phyloP scores from a whole-genome alignment of 2,329 filamentous ascomycete species.

The Diplodia corticola region DNA sequence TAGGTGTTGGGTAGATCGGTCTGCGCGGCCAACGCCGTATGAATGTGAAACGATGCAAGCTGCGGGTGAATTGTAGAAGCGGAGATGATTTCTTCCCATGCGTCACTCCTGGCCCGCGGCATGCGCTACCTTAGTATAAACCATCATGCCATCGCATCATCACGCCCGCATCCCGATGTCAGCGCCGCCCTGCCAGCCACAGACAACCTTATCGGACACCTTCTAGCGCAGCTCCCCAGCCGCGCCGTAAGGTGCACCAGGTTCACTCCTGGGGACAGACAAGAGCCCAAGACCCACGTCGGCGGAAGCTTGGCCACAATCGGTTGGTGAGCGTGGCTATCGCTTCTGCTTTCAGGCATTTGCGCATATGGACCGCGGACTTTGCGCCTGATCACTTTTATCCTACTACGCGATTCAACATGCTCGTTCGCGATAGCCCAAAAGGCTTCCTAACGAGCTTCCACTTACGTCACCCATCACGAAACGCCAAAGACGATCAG shows the following conservation, averaged over 20 bases:
- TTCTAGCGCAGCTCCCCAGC: background rate
- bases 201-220: constrained; percentile 4
- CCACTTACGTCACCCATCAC: constrained; percentile 17
- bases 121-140: background rate
- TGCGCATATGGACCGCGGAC: background rate
- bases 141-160: background rate
- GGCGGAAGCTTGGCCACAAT: background rate
- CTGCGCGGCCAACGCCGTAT: background rate
- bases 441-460: background rate
- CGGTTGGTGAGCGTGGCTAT: background rate
- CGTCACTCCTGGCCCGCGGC: background rate
- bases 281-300: background rate
- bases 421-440: background rate
- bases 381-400: background rate
- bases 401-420: background rate
- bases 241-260: background rate
- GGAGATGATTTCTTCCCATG: background rate
- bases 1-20: too few relatives aligned
- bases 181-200: background rate
- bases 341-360: background rate
- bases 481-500: background rate
- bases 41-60: background rate
- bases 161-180: background rate
- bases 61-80: background rate
- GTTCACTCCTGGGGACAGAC: background rate